A percentile compares a stretch with the other conserved stretches of the same genome.
These are phyloP conservation scores for Cyberlindnera petersonii DNA, from an alignment of 805 yeast species.

Conservation along the genomic window DNA sequence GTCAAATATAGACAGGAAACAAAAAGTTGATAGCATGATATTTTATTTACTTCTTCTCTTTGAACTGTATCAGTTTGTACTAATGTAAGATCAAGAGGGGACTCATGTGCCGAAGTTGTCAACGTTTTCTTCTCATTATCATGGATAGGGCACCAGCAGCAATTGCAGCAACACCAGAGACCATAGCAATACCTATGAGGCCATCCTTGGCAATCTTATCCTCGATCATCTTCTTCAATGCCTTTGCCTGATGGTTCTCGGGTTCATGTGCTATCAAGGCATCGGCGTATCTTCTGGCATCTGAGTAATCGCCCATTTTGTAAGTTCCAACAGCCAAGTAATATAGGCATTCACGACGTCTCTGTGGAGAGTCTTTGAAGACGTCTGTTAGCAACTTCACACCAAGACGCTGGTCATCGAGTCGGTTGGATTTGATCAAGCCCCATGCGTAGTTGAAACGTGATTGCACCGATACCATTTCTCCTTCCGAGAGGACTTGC, in stretches of 20 bases:
- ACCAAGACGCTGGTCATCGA: conserved; percentile 71
- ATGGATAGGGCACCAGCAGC: conserved; percentile 63
- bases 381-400: conserved; percentile 64
- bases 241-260: conserved; percentile 70
- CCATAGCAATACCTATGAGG: conserved; percentile 79
- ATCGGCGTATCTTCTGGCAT: conserved; percentile 83
- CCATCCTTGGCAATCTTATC: conserved; percentile 86
- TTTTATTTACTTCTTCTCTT: no score
- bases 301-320: conserved; percentile 81
- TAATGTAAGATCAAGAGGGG: not conserved
- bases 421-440: conserved; percentile 63
- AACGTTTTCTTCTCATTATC: conserved; percentile 33
- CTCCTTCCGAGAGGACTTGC: conserved; percentile 79
- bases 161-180: conserved; percentile 81
- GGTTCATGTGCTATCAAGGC: conserved; percentile 78
- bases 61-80: no score
- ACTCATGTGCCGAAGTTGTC: not conserved
- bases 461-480: conserved; percentile 75
- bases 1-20: no score
- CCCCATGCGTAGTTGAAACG: conserved; percentile 97
- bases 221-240: conserved; percentile 72
- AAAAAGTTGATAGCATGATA: conserved; percentile 1
- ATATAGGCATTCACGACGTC: conserved; percentile 87
- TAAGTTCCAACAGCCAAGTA: conserved; percentile 84
- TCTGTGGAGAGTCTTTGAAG: conserved; percentile 71